Conservation (phyloP, 345 rosid genomes). For the Rhodamnia argentea region DNA sequence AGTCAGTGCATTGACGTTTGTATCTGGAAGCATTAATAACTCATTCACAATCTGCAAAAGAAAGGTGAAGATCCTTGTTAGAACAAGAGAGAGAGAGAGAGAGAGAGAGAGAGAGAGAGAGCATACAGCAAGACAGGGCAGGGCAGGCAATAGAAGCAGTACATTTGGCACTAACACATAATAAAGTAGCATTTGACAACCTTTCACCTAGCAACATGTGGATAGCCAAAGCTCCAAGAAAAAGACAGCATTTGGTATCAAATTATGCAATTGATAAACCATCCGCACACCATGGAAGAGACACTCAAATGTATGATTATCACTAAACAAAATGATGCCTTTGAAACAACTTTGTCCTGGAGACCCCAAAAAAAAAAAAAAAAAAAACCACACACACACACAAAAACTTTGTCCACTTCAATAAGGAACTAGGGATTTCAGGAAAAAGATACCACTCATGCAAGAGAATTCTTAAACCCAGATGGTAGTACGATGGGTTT, state of each 20-base stretch:
- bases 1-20: constrained; percentile 8
- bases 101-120: neutral
- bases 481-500: neutral
- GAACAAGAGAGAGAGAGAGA: neutral
- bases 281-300: neutral
- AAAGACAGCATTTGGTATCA: neutral
- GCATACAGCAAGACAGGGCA: neutral
- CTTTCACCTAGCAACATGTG: neutral
- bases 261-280: neutral
- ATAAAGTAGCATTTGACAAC: neutral
- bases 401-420: neutral
- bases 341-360: neutral
- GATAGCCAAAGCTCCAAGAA: neutral
- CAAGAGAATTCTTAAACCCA: neutral
- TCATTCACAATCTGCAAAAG: constrained; percentile 3
- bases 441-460: neutral
- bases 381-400: too few species aligned
- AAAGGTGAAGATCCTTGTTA: neutral
- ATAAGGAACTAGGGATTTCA: neutral
- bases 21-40: neutral
- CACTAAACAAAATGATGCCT: neutral
- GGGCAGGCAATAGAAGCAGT: neutral
- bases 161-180: neutral
- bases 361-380: too few species aligned
- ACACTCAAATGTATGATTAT: neutral